phyloP scores from a whole-genome alignment of 2,329 filamentous ascomycete species.

The Aphanoascus verrucosus region DNA sequence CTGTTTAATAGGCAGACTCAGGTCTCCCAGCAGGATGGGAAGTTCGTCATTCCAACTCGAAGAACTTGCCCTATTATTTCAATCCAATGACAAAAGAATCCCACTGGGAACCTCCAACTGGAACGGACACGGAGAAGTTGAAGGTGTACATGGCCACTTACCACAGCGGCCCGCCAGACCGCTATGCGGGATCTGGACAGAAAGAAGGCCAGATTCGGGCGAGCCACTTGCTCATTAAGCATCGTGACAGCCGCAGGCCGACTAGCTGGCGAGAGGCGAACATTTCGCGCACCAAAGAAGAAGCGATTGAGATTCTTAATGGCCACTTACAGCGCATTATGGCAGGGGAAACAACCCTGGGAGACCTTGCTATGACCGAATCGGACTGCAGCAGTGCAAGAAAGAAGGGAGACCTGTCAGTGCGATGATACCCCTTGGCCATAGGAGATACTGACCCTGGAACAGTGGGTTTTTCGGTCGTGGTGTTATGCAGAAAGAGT shows the following conservation, averaged over 20 bases:
- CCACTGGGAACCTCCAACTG: conserved; percentile 83
- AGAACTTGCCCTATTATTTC: conserved; percentile 99
- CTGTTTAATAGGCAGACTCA: conserved; percentile 49
- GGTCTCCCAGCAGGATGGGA: conserved; percentile 85
- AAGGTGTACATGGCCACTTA: conserved; percentile 88
- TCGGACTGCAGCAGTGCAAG: conserved; percentile 92
- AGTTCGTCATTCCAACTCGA: conserved; percentile 94
- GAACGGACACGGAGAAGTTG: conserved; percentile 81
- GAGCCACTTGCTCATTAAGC: conserved; percentile 89
- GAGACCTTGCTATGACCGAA: conserved; percentile 76
- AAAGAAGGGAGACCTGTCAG: conserved; percentile 79
- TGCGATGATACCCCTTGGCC: conserved; percentile 17
- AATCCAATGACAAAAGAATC: conserved; percentile 77
- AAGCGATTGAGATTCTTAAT: conserved; percentile 67
- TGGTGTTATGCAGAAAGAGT: conserved; percentile 97
- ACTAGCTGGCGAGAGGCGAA: conserved; percentile 87
- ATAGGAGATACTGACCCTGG: conserved; percentile 1
- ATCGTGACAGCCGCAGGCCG: conserved; percentile 74
- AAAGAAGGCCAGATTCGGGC: conserved; percentile 79
- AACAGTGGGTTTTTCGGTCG: conserved; percentile 74
- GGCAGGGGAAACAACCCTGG: conserved; percentile 56
- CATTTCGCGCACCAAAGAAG: conserved; percentile 79
- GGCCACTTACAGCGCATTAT: conserved; percentile 67
- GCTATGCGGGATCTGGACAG: conserved; percentile 26
- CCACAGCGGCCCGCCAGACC: conserved; percentile 50